phyloP scores from a whole-genome alignment of 2,329 filamentous ascomycete species.

The Biscogniauxia sp. region DNA sequence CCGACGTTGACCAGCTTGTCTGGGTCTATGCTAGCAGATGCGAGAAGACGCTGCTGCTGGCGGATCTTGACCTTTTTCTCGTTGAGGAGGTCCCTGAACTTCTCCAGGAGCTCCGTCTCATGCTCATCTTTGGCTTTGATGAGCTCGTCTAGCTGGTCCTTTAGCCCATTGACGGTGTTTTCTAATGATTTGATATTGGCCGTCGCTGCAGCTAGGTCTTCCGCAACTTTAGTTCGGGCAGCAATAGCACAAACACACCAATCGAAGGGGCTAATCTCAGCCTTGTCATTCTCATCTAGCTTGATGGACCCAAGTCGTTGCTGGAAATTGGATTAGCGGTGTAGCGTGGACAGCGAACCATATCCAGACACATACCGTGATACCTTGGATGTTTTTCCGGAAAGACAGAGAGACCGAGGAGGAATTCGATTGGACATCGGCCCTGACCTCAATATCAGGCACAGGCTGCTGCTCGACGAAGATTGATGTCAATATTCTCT shows the following conservation, averaged over 20 bases:
- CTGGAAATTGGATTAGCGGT: conserved; percentile 36
- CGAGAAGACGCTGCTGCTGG: conserved; percentile 65
- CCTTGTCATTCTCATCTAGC: conserved; percentile 53
- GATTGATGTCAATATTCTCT: conserved; percentile 54
- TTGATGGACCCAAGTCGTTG: conserved; percentile 68
- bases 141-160: conserved; percentile 64
- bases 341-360: conserved; percentile 6
- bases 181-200: conserved; percentile 50
- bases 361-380: conserved; percentile 53
- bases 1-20: conserved; percentile 33
- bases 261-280: conserved; percentile 62
- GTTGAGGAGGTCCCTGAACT: conserved; percentile 70
- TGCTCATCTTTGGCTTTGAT: conserved; percentile 63
- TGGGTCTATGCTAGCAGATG: conserved; percentile 42
- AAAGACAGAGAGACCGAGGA: conserved; percentile 59
- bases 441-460: conserved; percentile 57
- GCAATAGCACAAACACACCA: conserved; percentile 64
- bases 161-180: conserved; percentile 55
- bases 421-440: conserved; percentile 51
- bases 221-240: conserved; percentile 43
- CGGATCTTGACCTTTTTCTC: conserved; percentile 79
- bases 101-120: conserved; percentile 64
- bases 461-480: conserved; percentile 50
- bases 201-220: conserved; percentile 42
- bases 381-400: conserved; percentile 64